Evolutionary conservation across 345 rosid species (phyloP).

Genomic region (Raphanus raphanistrum): DNA sequence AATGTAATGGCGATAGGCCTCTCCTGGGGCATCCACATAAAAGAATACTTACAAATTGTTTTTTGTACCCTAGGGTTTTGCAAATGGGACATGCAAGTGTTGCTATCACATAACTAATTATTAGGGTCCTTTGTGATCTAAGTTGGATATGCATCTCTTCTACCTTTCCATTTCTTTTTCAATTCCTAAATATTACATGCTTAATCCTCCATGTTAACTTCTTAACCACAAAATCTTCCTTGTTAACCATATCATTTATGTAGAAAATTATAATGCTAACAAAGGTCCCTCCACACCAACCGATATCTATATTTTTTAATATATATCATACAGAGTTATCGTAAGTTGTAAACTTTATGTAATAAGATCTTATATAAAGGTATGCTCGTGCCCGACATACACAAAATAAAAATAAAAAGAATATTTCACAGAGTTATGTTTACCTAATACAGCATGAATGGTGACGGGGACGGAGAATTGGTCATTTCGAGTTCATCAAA

Average conservation of each 20-base stretch:
- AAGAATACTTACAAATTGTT: constrained; percentile 19
- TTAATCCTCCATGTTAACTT: neutral
- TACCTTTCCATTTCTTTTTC: neutral
- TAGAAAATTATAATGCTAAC: neutral
- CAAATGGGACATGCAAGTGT: constrained; percentile 70
- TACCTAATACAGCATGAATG: constrained; percentile 1
- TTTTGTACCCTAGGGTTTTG: constrained; percentile 54
- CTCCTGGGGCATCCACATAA: constrained; percentile 44
- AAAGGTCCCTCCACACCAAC: neutral
- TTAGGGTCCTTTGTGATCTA: constrained; percentile 58
- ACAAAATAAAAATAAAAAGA: neutral
- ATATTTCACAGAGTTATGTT: constrained; percentile 26
- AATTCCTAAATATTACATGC: neutral
- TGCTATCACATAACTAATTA: constrained; percentile 60
- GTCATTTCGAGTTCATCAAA: constrained; percentile 21
- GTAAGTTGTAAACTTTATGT: neutral
- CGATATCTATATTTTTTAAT: neutral
- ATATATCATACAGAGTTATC: neutral
- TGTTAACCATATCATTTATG: neutral
- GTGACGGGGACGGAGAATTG: constrained; percentile 21
- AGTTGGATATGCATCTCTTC: constrained; percentile 42
- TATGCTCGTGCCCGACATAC: neutral
- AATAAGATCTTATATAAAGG: neutral
- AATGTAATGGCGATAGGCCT: constrained; percentile 30
- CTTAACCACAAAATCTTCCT: neutral